Evolutionary conservation across 176 grass and related monocot genomes (phyloP).

Genomic region (Rhipidocladum racemiflorum): DNA sequence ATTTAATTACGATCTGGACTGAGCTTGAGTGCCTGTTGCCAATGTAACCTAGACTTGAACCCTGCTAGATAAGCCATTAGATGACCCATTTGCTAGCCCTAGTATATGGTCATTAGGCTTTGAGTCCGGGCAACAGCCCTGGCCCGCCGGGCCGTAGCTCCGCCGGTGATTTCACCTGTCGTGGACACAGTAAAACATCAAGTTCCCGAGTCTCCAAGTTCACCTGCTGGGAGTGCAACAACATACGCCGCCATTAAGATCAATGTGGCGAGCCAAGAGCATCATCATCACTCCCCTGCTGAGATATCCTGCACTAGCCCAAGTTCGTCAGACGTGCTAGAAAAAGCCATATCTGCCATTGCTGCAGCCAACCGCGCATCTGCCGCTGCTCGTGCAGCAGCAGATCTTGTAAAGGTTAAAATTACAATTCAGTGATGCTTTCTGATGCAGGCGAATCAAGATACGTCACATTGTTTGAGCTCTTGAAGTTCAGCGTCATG

Average conservation of each 20-base stretch:
- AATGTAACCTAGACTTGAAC: too few relatives aligned
- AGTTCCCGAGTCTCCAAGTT: constrained; percentile 34
- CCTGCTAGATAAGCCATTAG: too few relatives aligned
- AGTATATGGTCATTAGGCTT: too few relatives aligned
- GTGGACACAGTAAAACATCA: constrained; percentile 31
- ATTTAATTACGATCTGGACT: too few relatives aligned
- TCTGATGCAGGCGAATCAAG: not conserved
- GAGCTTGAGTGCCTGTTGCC: too few relatives aligned
- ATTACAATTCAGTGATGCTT: constrained; percentile 33
- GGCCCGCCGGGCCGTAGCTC: too few relatives aligned
- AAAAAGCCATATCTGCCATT: constrained; percentile 74
- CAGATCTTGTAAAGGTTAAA: constrained; percentile 72
- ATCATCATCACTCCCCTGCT: constrained; percentile 11
- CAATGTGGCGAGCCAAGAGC: constrained; percentile 1
- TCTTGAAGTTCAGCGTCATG: not conserved
- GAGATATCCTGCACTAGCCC: constrained; percentile 37
- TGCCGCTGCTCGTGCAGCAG: constrained; percentile 68
- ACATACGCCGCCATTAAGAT: constrained; percentile 10
- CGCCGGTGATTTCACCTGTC: constrained; percentile 19
- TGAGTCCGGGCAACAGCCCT: too few relatives aligned
- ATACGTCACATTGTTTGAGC: not conserved
- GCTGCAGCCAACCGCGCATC: constrained; percentile 68
- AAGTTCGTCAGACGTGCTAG: constrained; percentile 58
- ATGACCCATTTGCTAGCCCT: too few relatives aligned
- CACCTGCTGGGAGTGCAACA: constrained; percentile 25